A percentile compares a stretch with the other conserved stretches of the same genome.
Evolutionary conservation across 2,329 filamentous ascomycete genomes (phyloP).

Genomic region (Aspergillus jensenii): DNA sequence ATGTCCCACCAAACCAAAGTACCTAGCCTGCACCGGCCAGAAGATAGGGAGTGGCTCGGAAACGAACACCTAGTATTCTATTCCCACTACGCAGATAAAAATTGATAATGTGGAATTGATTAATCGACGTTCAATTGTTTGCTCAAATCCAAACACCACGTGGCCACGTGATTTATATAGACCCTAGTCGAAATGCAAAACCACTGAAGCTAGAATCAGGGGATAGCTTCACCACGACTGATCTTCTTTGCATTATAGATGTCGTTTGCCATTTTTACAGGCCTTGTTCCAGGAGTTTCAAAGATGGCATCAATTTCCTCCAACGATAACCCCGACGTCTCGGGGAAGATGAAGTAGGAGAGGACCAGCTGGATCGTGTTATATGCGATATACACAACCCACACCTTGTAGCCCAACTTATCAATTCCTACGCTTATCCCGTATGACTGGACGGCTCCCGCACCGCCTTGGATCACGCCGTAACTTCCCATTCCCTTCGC

Average conservation of each 20-base stretch:
- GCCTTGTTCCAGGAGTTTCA: conserved; percentile 45
- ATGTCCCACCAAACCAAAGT: too few relatives aligned
- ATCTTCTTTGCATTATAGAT: conserved; percentile 39
- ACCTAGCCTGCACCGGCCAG: too few relatives aligned
- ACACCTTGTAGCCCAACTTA: conserved; percentile 53
- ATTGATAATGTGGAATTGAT: too few relatives aligned
- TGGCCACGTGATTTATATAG: too few relatives aligned
- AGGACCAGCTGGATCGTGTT: conserved; percentile 49
- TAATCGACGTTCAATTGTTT: too few relatives aligned
- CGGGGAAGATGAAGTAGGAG: conserved; percentile 54
- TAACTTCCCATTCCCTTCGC: conserved; percentile 50
- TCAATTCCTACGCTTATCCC: conserved; percentile 50
- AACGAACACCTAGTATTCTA: too few relatives aligned
- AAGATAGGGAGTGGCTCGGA: too few relatives aligned
- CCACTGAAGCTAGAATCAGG: too few relatives aligned
- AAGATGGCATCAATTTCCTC: conserved; percentile 63
- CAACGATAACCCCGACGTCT: conserved; percentile 51
- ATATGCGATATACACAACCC: conserved; percentile 53
- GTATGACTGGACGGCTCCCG: conserved; percentile 46
- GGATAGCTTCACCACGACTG: too few relatives aligned
- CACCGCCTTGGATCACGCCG: conserved; percentile 46
- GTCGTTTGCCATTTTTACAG: conserved; percentile 46
- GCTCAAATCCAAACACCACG: too few relatives aligned
- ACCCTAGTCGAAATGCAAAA: too few relatives aligned
- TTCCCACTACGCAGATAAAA: too few relatives aligned